Evolutionary conservation across 116 monocot species (phyloP).

Genomic region (Posidonia oceanica): DNA sequence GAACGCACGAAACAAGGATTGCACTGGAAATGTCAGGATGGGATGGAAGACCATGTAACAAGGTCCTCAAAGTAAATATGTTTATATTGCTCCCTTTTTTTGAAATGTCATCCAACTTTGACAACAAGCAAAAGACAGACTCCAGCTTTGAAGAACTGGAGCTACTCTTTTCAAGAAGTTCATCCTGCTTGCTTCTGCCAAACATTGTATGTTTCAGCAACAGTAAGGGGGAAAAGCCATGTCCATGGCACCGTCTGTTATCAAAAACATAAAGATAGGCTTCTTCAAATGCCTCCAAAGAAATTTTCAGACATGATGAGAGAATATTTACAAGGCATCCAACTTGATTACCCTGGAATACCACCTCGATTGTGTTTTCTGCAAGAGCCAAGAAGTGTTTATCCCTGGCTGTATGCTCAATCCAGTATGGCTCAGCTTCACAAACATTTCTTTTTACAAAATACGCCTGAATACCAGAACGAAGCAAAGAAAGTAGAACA

Average conservation of each 20-base stretch:
- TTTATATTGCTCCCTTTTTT: conserved; percentile 18
- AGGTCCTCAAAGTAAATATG: conserved; percentile 17
- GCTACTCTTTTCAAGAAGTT: conserved; percentile 43
- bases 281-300: conserved; percentile 37
- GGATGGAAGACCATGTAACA: conserved; percentile 82
- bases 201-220: conserved; percentile 53
- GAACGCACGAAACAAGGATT: conserved; percentile 53
- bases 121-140: conserved; percentile 31
- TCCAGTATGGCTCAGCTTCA: conserved; percentile 14
- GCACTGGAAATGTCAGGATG: conserved; percentile 39
- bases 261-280: conserved; percentile 51
- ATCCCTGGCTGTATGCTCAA: conserved; percentile 5
- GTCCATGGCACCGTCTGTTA: conserved; percentile 6
- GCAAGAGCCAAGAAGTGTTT: conserved; percentile 13
- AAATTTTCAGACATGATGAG: conserved; percentile 49
- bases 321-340: conserved; percentile 38
- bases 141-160: conserved; percentile 32
- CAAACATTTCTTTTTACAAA: conserved; percentile 14
- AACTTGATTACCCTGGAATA: conserved; percentile 26
- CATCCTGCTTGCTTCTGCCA: conserved; percentile 37
- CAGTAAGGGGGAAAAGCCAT: conserved; percentile 44
- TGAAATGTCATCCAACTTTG: conserved; percentile 44
- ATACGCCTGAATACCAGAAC: conserved; percentile 34
- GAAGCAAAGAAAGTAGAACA: conserved; percentile 45
- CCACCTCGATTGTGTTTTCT: conserved; percentile 16